A percentile compares a stretch with the other conserved stretches of the same genome.
phyloP scores from a whole-genome alignment of 2,329 filamentous ascomycete genomes.

The Colletotrichum echinochloae region DNA sequence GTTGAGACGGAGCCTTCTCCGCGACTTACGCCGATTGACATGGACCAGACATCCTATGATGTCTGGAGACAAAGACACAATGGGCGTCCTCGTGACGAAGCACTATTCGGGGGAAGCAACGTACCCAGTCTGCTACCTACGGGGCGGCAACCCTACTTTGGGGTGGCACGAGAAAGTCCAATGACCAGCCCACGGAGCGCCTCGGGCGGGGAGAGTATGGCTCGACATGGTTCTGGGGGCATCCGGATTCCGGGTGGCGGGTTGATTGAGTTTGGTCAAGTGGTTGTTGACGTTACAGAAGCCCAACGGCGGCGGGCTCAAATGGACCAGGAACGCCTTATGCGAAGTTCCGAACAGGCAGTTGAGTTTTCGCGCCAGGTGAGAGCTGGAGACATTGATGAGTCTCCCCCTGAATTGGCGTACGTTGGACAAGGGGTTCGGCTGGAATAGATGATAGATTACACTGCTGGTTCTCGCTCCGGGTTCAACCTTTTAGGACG shows the following conservation, averaged over 20 bases:
- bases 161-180: slow-evolving; percentile 14
- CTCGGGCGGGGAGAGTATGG: slow-evolving; percentile 26
- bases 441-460: background rate
- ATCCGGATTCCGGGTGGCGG: slow-evolving; percentile 30
- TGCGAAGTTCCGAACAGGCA: slow-evolving; percentile 11
- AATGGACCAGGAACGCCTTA: slow-evolving; percentile 6
- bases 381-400: background rate
- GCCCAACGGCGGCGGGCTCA: background rate
- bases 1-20: slow-evolving; percentile 60
- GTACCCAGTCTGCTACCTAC: slow-evolving; percentile 15
- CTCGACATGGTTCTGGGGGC: slow-evolving; percentile 36
- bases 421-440: slow-evolving; percentile 19
- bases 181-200: slow-evolving; percentile 9
- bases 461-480: background rate
- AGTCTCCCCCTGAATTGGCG: background rate
- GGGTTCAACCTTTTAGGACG: background rate
- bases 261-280: slow-evolving; percentile 36
- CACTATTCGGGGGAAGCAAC: slow-evolving; percentile 24
- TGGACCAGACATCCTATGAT: slow-evolving; percentile 47
- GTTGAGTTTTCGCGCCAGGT: slow-evolving; percentile 21
- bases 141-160: slow-evolving; percentile 24
- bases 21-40: slow-evolving; percentile 47
- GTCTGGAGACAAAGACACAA: slow-evolving; percentile 44
- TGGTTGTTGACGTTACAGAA: slow-evolving; percentile 24
- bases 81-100: slow-evolving; percentile 7